Evolutionary conservation across 2,329 filamentous ascomycete genomes (phyloP).

Genomic region (Emergomyces orientalis): DNA sequence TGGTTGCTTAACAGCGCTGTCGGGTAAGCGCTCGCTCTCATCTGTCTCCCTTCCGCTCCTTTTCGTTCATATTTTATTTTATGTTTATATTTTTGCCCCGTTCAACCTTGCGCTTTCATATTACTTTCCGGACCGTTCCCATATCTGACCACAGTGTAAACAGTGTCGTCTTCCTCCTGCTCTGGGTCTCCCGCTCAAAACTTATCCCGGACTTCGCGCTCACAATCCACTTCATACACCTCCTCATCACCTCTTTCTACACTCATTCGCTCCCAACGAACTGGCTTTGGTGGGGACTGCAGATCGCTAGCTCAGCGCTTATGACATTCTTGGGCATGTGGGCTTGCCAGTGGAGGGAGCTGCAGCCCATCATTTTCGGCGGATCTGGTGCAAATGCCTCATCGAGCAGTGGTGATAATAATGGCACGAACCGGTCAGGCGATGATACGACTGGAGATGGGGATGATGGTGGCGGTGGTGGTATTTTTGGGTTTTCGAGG

Average conservation of each 20-base stretch:
- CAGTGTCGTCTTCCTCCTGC: slow-evolving; percentile 73
- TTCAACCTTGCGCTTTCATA: neutral
- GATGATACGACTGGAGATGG: slow-evolving; percentile 28
- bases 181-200: slow-evolving; percentile 80
- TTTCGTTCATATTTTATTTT: slow-evolving; percentile 20
- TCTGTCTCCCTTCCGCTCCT: slow-evolving; percentile 8
- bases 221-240: slow-evolving; percentile 75
- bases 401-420: slow-evolving; percentile 41
- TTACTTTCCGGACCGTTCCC: neutral
- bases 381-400: slow-evolving; percentile 25
- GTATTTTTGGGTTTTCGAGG: slow-evolving; percentile 15
- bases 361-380: slow-evolving; percentile 81
- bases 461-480: slow-evolving; percentile 11
- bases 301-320: slow-evolving; percentile 50
- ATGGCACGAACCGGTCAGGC: slow-evolving; percentile 16
- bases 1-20: slow-evolving; percentile 58
- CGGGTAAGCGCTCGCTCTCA: slow-evolving; percentile 40
- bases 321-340: slow-evolving; percentile 72
- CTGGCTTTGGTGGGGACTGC: slow-evolving; percentile 75
- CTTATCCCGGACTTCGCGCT: slow-evolving; percentile 91
- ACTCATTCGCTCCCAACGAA: slow-evolving; percentile 65
- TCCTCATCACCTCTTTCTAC: slow-evolving; percentile 69
- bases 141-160: neutral
- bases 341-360: slow-evolving; percentile 82
- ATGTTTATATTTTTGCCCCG: neutral